phyloP scores from a whole-genome alignment of 106 monocot species.

The Platanthera guangdongensis region DNA sequence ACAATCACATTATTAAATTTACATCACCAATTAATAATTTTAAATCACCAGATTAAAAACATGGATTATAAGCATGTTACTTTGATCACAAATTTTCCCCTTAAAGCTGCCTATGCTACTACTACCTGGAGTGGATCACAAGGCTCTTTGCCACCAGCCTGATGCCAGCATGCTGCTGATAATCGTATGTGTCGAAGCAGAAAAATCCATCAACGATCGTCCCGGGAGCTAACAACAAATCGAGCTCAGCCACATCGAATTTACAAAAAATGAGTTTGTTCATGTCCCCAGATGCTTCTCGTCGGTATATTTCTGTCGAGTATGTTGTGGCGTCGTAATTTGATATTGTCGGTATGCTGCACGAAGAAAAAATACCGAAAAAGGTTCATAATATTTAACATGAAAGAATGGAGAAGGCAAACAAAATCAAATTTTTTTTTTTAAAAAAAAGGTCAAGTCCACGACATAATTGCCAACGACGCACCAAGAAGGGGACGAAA shows the following conservation, averaged over 20 bases:
- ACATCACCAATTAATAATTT: no score
- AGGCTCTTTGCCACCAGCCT: conserved; percentile 66
- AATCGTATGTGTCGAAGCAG: conserved; percentile 54
- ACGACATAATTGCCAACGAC: no score
- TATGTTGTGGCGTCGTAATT: conserved; percentile 33
- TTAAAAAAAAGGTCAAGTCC: no score
- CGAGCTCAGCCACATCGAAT: conserved; percentile 39
- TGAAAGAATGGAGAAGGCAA: background rate
- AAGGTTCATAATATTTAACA: background rate
- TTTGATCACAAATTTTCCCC: no score
- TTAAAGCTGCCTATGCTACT: background rate
- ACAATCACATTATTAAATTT: no score
- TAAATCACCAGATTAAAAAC: no score
- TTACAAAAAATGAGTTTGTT: conserved; percentile 45
- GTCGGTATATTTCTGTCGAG: conserved; percentile 60
- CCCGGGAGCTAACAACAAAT: conserved; percentile 50
- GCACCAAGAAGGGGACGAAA: no score
- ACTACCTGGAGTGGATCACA: conserved; percentile 38
- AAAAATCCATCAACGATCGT: conserved; percentile 62
- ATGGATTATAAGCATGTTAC: no score
- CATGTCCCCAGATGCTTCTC: conserved; percentile 42
- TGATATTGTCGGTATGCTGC: conserved; percentile 53
- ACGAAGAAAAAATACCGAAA: conserved; percentile 3
- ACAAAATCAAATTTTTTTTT: background rate
- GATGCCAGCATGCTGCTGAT: conserved; percentile 66